phyloP scores from a whole-genome alignment of 371 early-diverging fungal species.

The Mucor saturninus region DNA sequence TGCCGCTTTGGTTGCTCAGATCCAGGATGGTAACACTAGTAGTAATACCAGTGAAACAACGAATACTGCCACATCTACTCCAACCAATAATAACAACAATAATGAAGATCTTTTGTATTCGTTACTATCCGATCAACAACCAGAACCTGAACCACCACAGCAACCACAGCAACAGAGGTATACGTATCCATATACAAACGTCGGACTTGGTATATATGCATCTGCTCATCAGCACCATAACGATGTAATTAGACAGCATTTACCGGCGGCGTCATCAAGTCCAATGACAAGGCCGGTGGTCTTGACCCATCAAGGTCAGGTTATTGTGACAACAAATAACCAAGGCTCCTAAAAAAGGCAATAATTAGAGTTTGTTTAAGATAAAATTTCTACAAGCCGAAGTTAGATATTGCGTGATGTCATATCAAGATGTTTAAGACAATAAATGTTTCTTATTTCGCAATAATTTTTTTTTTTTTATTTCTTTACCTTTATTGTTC shows the following conservation, averaged over 20 bases:
- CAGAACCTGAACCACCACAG: conserved; percentile 11
- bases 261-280: conserved; percentile 26
- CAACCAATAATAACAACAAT: conserved; percentile 13
- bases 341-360: conserved; percentile 2
- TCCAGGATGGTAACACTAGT: conserved; percentile 11
- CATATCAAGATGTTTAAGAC: conserved; percentile 9
- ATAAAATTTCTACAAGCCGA: neutral
- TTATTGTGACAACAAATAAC: conserved; percentile 2
- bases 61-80: conserved; percentile 1
- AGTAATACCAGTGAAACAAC: conserved; percentile 6
- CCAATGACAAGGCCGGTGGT: conserved; percentile 19
- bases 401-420: neutral
- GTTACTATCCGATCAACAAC: conserved; percentile 21
- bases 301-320: conserved; percentile 22
- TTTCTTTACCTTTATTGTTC: conserved; percentile 1
- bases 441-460: conserved; percentile 1
- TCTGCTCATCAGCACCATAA: conserved; percentile 59
- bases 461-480: neutral
- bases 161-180: conserved; percentile 20
- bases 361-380: neutral
- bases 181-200: conserved; percentile 41
- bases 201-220: conserved; percentile 56
- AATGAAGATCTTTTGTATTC: conserved; percentile 23
- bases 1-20: conserved; percentile 33
- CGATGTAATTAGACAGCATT: conserved; percentile 55